Evolutionary conservation across 1,284 basidiomycete genomes (phyloP).

Genomic region (Volvariella volvacea): DNA sequence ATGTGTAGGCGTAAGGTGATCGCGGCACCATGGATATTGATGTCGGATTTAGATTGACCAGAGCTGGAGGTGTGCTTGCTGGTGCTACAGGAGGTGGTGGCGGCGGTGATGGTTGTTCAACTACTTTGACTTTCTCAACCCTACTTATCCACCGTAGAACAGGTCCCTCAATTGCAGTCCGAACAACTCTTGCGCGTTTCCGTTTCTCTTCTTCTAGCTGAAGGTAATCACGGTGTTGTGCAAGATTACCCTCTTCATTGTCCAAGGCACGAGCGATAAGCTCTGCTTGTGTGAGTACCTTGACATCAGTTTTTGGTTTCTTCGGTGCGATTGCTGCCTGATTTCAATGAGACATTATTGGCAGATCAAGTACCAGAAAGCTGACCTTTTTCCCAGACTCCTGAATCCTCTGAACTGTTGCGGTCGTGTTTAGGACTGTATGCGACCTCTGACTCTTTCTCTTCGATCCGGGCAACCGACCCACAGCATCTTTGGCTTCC

Average conservation of each 20-base stretch:
- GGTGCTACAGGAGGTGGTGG: slow-evolving; percentile 11
- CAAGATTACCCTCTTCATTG: slow-evolving; percentile 78
- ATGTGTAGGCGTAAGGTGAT: slow-evolving; percentile 16
- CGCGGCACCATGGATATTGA: slow-evolving; percentile 16
- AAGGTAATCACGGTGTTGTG: slow-evolving; percentile 75
- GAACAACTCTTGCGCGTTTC: slow-evolving; percentile 54
- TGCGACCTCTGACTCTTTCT: slow-evolving; percentile 60
- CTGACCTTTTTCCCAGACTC: slow-evolving; percentile 61
- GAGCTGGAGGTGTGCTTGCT: slow-evolving; percentile 9
- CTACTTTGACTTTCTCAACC: slow-evolving; percentile 45
- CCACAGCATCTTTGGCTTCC: slow-evolving; percentile 33
- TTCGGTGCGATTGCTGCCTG: slow-evolving; percentile 52
- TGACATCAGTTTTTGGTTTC: slow-evolving; percentile 45
- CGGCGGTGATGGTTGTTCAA: slow-evolving; percentile 24
- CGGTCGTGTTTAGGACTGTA: slow-evolving; percentile 60
- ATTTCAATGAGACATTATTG: background rate
- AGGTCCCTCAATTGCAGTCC: slow-evolving; percentile 61
- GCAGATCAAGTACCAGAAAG: background rate
- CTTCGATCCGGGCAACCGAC: slow-evolving; percentile 26
- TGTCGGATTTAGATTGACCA: slow-evolving; percentile 16
- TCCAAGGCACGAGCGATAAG: slow-evolving; percentile 78
- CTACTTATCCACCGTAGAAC: slow-evolving; percentile 70
- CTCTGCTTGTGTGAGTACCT: slow-evolving; percentile 67
- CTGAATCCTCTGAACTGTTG: slow-evolving; percentile 52
- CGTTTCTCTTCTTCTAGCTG: slow-evolving; percentile 77